phyloP scores from a whole-genome alignment of 2,329 filamentous ascomycete genomes.

The Fusarium pseudocircinatum region DNA sequence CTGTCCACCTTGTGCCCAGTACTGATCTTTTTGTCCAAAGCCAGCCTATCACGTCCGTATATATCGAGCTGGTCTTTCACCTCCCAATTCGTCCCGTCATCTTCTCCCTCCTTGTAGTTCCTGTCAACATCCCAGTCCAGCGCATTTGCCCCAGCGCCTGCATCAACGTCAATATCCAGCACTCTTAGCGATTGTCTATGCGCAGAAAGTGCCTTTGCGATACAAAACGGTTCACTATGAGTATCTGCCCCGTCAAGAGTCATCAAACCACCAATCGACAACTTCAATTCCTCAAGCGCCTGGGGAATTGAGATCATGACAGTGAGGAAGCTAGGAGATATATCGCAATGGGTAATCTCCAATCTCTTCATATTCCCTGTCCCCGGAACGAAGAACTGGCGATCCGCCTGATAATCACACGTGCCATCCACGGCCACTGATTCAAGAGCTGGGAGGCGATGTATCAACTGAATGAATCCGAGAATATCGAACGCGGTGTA shows the following conservation, averaged over 20 bases:
- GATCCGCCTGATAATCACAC: not conserved
- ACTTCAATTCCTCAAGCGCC: not conserved
- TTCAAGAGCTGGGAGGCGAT: not conserved
- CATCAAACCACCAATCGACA: not conserved
- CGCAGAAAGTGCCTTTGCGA: not conserved
- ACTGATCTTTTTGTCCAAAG: not conserved
- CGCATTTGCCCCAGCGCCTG: not conserved
- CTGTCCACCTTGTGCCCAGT: fast-evolving
- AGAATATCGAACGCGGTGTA: not conserved
- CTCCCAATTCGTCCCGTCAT: not conserved
- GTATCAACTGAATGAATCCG: not conserved
- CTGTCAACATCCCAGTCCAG: not conserved
- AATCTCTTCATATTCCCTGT: not conserved
- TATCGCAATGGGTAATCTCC: not conserved
- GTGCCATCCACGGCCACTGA: not conserved
- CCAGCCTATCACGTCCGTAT: not conserved
- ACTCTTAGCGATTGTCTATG: not conserved
- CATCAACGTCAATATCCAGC: not conserved
- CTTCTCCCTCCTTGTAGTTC: fast-evolving
- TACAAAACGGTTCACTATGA: not conserved
- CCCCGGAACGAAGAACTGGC: not conserved
- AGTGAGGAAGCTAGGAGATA: not conserved
- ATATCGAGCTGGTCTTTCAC: not conserved
- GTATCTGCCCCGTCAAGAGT: not conserved
- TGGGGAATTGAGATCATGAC: not conserved